Percentiles rank a stretch among this genome's conserved stretches.
phyloP scores from a whole-genome alignment of 2,329 filamentous ascomycete genomes.

The Aureobasidium sp. region DNA sequence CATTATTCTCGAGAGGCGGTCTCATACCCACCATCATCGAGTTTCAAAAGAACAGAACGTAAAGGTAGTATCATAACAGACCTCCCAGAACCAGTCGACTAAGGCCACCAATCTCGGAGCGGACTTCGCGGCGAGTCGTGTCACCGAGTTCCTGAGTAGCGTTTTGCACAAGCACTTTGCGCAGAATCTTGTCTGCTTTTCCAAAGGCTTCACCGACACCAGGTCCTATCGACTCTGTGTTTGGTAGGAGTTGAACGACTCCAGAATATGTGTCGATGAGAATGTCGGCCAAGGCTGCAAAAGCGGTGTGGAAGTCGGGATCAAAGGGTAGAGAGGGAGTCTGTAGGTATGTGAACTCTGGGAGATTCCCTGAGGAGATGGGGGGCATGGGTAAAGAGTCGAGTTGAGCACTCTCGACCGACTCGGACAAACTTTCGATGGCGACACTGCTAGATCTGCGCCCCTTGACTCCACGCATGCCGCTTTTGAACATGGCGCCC shows the following conservation, averaged over 20 bases:
- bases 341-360: conserved; percentile 80
- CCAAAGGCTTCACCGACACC: conserved; percentile 72
- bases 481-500: conserved; percentile 44
- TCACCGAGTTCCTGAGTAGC: conserved; percentile 93
- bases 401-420: conserved; percentile 16
- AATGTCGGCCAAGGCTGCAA: conserved; percentile 90
- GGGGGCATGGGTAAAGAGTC: conserved; percentile 15
- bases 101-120: conserved; percentile 73
- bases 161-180: conserved; percentile 81
- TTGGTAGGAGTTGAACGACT: conserved; percentile 66
- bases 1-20: not conserved
- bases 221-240: conserved; percentile 53
- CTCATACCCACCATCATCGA: not conserved
- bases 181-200: conserved; percentile 77
- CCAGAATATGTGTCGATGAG: conserved; percentile 85
- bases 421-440: conserved; percentile 48
- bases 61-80: not conserved
- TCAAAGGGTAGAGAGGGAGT: conserved; percentile 94
- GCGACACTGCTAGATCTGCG: conserved; percentile 51
- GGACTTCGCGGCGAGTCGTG: conserved; percentile 64
- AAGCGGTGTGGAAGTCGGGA: conserved; percentile 94
- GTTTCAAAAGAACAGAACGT: not conserved
- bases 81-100: conserved; percentile 46
- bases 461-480: conserved; percentile 29
- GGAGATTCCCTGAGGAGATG: conserved; percentile 56